A percentile compares a stretch with the other conserved stretches of the same genome.
phyloP scores from a whole-genome alignment of 1,284 basidiomycete genomes.

The Xerocomus cyaneibrunnescens region DNA sequence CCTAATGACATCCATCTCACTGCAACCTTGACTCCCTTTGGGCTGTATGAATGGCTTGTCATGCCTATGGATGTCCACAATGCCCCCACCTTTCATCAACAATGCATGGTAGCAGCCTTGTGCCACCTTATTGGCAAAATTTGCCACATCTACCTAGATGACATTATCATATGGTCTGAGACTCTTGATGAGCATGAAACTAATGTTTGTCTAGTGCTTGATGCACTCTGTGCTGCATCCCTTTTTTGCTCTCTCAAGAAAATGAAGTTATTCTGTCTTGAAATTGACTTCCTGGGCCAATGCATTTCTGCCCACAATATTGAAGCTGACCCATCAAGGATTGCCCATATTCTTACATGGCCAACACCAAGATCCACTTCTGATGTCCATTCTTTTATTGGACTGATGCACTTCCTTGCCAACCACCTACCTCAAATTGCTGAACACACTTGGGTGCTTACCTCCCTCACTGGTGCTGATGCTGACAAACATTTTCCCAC shows the following conservation, averaged over 20 bases:
- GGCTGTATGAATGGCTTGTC: background rate
- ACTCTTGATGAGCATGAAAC: constrained; percentile 31
- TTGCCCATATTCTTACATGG: background rate
- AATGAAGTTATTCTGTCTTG: background rate
- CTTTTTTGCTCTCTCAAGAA: background rate
- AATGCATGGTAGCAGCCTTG: constrained; percentile 8
- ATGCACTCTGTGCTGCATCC: background rate
- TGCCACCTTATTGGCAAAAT: constrained; percentile 20
- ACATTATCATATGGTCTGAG: constrained; percentile 41
- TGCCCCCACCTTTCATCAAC: constrained; percentile 24
- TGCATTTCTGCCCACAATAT: background rate
- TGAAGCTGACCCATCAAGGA: background rate
- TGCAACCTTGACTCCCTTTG: background rate
- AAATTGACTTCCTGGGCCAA: background rate
- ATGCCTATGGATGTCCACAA: constrained; percentile 35
- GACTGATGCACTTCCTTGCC: background rate
- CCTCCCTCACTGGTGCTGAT: background rate
- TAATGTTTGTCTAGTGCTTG: constrained; percentile 5
- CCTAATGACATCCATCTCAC: background rate
- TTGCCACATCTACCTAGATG: constrained; percentile 37
- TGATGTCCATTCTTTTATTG: background rate
- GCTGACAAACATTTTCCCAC: background rate
- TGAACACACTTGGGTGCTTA: background rate
- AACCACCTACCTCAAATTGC: background rate
- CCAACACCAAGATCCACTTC: background rate